These are phyloP conservation scores for Pseudodiploospora longispora DNA, from an alignment of 2,329 filamentous ascomycete species.

Conservation along the genomic window DNA sequence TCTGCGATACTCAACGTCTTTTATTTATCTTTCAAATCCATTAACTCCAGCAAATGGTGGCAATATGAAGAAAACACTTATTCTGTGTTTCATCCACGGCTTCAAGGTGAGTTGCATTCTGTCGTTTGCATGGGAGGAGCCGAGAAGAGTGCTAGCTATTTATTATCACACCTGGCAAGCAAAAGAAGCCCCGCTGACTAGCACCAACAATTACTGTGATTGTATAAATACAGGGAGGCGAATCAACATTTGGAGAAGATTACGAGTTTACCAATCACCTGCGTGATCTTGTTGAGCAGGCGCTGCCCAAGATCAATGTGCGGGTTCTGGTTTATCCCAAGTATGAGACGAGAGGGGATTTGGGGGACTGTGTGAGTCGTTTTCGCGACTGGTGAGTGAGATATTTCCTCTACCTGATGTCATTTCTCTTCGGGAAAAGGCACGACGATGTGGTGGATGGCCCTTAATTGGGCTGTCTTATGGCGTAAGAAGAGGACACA, in stretches of 20 bases:
- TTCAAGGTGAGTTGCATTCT: slow-evolving; percentile 55
- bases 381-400: slow-evolving; percentile 66
- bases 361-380: slow-evolving; percentile 59
- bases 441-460: too few relatives aligned
- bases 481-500: too few relatives aligned
- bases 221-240: slow-evolving; percentile 49
- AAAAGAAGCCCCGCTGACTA: too few relatives aligned
- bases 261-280: slow-evolving; percentile 66
- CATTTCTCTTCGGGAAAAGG: not conserved
- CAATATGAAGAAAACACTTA: slow-evolving; percentile 60
- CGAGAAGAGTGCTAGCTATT: too few relatives aligned
- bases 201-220: too few relatives aligned
- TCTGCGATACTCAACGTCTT: too few relatives aligned
- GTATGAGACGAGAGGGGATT: slow-evolving; percentile 74
- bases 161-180: too few relatives aligned
- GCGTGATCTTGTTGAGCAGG: slow-evolving; percentile 52
- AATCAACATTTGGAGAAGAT: slow-evolving; percentile 63
- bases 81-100: slow-evolving; percentile 80
- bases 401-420: not conserved
- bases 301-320: slow-evolving; percentile 62
- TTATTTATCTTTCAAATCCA: too few relatives aligned
- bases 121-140: not conserved
- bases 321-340: slow-evolving; percentile 65
- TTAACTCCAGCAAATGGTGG: slow-evolving; percentile 1
- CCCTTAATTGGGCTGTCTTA: too few relatives aligned